Evolutionary conservation across 441 rosid genomes (phyloP).

Genomic region (Aquilaria agallochum): DNA sequence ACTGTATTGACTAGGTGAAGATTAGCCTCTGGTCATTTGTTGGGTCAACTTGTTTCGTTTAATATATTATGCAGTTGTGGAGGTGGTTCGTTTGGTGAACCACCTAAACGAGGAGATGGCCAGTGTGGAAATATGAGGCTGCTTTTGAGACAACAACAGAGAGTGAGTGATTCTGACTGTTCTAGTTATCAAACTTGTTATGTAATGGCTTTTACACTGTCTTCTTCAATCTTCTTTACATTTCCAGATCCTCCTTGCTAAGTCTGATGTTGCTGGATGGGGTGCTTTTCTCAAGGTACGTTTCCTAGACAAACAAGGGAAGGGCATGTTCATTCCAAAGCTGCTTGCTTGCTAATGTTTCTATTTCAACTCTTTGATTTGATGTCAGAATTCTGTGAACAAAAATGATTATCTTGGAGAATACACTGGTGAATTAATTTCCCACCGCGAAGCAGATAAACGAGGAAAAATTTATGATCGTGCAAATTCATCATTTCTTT

Average conservation of each 20-base stretch:
- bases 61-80: conserved; percentile 56
- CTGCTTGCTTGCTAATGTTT: conserved; percentile 10
- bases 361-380: conserved; percentile 15
- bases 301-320: conserved; percentile 2
- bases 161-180: conserved; percentile 35
- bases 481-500: conserved; percentile 74
- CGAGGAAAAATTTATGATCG: conserved; percentile 75
- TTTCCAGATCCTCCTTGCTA: conserved; percentile 68
- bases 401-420: conserved; percentile 90
- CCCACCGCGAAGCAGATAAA: conserved; percentile 78
- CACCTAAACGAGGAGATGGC: conserved; percentile 60
- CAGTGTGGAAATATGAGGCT: conserved; percentile 91
- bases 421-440: conserved; percentile 86
- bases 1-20: too few relatives aligned
- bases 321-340: not conserved
- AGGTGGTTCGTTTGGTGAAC: conserved; percentile 71
- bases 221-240: conserved; percentile 16
- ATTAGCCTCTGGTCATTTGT: too few relatives aligned
- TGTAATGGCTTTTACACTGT: conserved; percentile 4
- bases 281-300: conserved; percentile 86
- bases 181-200: conserved; percentile 6
- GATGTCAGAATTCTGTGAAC: conserved; percentile 58
- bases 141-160: conserved; percentile 73
- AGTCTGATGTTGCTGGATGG: conserved; percentile 91
- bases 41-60: too few relatives aligned